Conservation (phyloP, 2,329 filamentous ascomycete genomes). For the Penicillium sp. region DNA sequence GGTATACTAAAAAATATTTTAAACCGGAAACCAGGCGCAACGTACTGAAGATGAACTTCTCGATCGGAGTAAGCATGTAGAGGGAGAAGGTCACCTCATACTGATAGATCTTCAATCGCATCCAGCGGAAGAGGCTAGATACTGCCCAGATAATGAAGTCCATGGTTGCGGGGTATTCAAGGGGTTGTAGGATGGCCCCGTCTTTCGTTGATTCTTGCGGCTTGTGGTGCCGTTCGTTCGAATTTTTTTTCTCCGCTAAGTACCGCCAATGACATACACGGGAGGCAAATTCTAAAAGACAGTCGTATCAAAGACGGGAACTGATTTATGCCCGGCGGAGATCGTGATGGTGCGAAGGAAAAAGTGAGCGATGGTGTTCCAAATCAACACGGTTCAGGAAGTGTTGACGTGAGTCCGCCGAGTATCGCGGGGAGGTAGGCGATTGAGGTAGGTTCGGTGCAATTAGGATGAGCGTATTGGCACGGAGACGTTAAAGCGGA, state of each 20-base stretch:
- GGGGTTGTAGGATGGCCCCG: neutral
- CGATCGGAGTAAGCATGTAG: conserved; percentile 94
- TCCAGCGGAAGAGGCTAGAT: conserved; percentile 69
- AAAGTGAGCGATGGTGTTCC: neutral
- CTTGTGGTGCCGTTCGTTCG: neutral
- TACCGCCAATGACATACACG: too few species aligned
- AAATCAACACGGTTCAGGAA: neutral
- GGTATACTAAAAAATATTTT: neutral
- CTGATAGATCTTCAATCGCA: conserved; percentile 94
- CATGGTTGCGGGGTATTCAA: conserved; percentile 21
- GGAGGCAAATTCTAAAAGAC: neutral
- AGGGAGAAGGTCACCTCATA: conserved; percentile 95
- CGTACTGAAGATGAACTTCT: conserved; percentile 97
- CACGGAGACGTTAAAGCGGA: neutral
- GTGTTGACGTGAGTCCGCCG: neutral
- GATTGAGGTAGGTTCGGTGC: neutral
- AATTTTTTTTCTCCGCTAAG: neutral
- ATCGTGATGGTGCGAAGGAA: neutral
- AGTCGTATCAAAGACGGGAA: neutral
- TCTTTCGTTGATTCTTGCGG: neutral
- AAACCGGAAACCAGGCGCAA: conserved; percentile 15
- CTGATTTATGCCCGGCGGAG: neutral
- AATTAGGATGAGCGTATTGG: neutral
- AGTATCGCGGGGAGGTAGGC: neutral
- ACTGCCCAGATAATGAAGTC: conserved; percentile 38